Evolutionary conservation across 2,329 filamentous ascomycete species (phyloP).

Genomic region (Monosporascus sp.): DNA sequence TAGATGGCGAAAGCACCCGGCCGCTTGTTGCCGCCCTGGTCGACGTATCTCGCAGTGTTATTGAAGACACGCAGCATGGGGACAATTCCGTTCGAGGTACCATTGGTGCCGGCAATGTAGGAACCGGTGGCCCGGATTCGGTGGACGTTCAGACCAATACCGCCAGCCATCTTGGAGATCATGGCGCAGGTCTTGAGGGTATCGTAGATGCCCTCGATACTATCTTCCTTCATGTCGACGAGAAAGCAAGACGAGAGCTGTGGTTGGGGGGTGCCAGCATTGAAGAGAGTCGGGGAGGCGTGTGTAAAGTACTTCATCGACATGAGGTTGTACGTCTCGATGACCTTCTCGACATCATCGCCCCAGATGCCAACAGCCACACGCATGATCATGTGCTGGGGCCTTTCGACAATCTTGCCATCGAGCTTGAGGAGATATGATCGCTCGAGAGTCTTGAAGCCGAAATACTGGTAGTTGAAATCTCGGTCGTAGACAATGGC

Average conservation of each 20-base stretch:
- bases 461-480: constrained; percentile 99
- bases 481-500: constrained; percentile 99
- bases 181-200: constrained; percentile 98
- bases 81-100: constrained; percentile 93
- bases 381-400: constrained; percentile 99
- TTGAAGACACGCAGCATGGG: constrained; percentile 99
- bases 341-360: constrained; percentile 86
- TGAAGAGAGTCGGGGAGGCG: constrained; percentile 96
- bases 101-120: constrained; percentile 97
- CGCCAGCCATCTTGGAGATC: constrained; percentile 99
- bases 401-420: constrained; percentile 93
- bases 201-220: constrained; percentile 98
- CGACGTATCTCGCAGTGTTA: constrained; percentile 97
- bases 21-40: constrained; percentile 98
- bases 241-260: constrained; percentile 98
- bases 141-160: constrained; percentile 94
- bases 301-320: constrained; percentile 98
- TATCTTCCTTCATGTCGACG: constrained; percentile 99
- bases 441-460: constrained; percentile 97
- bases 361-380: constrained; percentile 96
- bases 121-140: constrained; percentile 95
- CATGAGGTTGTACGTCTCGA: constrained; percentile 99
- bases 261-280: constrained; percentile 88
- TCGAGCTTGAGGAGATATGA: constrained; percentile 95
- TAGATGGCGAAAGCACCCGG: constrained; percentile 98